A percentile compares a stretch with the other conserved stretches of the same genome.
These are phyloP conservation scores for Carpinus fangiana DNA, from an alignment of 306 rosid species.

Conservation along the genomic window DNA sequence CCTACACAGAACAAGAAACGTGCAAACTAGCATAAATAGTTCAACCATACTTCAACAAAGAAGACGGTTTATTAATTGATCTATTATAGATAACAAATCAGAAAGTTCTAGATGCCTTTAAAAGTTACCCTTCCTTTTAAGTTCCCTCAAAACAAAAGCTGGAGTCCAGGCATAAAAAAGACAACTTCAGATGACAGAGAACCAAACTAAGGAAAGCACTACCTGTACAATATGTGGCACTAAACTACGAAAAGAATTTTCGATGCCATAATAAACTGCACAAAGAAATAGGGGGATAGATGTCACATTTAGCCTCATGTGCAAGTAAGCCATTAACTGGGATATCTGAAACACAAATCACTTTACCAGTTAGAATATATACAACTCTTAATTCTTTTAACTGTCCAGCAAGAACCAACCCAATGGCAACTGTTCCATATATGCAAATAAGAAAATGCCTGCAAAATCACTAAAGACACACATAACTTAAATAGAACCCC, in stretches of 20 bases:
- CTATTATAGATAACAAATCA: background rate
- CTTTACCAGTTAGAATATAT: conserved; percentile 73
- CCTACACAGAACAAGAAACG: background rate
- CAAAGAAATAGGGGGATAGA: conserved; percentile 23
- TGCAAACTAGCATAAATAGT: background rate
- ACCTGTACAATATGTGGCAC: conserved; percentile 89
- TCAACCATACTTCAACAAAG: background rate
- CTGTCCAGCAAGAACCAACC: conserved; percentile 77
- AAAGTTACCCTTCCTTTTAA: background rate
- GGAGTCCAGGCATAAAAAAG: background rate
- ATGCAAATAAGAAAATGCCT: conserved; percentile 92
- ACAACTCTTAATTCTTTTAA: conserved; percentile 62
- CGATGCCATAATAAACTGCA: conserved; percentile 84
- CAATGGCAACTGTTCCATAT: conserved; percentile 73
- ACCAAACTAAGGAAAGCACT: conserved; percentile 10
- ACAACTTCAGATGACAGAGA: background rate
- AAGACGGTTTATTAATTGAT: background rate
- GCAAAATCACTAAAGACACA: conserved; percentile 38
- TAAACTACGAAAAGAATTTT: conserved; percentile 61
- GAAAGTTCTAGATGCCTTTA: background rate
- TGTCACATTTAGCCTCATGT: conserved; percentile 30
- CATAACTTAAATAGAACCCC: conserved; percentile 19
- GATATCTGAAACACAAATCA: conserved; percentile 15
- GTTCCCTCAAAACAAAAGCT: background rate
- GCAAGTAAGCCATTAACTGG: conserved; percentile 16